Percentiles rank a stretch among this genome's conserved stretches.
phyloP scores from a whole-genome alignment of 2,329 filamentous ascomycete species.

The Trichophyton benhamiae region DNA sequence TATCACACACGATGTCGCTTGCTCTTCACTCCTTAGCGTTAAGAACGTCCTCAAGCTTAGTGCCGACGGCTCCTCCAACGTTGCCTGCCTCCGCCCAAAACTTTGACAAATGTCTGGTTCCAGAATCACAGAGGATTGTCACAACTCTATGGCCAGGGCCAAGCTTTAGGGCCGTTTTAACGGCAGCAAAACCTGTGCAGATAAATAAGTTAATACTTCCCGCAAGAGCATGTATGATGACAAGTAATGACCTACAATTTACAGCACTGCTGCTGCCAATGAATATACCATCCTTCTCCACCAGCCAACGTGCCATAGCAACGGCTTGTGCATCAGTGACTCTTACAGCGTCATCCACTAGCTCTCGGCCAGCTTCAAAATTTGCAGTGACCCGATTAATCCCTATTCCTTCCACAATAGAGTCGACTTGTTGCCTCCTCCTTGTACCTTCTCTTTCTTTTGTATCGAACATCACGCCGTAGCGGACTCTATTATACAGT shows the following conservation, averaged over 20 bases:
- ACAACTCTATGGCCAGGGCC: slow-evolving; percentile 39
- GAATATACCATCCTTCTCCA: slow-evolving; percentile 91
- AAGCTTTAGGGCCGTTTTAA: slow-evolving; percentile 35
- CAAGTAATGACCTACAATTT: slow-evolving; percentile 54
- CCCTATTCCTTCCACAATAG: slow-evolving; percentile 89
- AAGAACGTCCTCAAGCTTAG: slow-evolving; percentile 36
- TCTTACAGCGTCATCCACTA: slow-evolving; percentile 80
- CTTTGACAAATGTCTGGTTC: slow-evolving; percentile 40
- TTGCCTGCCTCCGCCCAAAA: slow-evolving; percentile 40
- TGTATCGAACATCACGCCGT: slow-evolving; percentile 87
- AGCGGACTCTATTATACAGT: slow-evolving; percentile 78
- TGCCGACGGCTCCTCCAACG: slow-evolving; percentile 34
- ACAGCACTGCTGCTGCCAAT: slow-evolving; percentile 91
- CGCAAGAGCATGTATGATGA: neutral
- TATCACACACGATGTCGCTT: too few relatives aligned
- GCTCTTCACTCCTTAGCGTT: slow-evolving; percentile 15
- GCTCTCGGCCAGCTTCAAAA: slow-evolving; percentile 71
- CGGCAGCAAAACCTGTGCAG: slow-evolving; percentile 35
- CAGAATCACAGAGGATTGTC: slow-evolving; percentile 40
- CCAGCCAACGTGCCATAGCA: slow-evolving; percentile 89
- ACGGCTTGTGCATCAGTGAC: slow-evolving; percentile 83
- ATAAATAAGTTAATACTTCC: slow-evolving; percentile 5
- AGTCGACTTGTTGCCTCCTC: slow-evolving; percentile 81
- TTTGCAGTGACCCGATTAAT: slow-evolving; percentile 91
- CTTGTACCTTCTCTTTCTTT: slow-evolving; percentile 87